Conservation (phyloP, 2,329 filamentous ascomycete genomes). For the Alternaria postmessia region DNA sequence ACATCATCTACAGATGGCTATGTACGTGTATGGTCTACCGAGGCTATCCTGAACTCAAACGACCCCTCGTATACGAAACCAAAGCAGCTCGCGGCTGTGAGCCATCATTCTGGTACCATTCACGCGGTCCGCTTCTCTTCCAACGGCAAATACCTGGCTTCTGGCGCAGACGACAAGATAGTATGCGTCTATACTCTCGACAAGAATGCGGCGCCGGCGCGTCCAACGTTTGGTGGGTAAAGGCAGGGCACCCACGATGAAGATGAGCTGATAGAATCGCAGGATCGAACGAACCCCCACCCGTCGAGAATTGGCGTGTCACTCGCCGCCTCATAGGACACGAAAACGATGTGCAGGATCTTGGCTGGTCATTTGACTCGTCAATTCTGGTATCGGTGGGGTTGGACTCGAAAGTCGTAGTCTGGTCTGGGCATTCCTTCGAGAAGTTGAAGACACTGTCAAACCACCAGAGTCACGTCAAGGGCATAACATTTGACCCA, state of each 20-base stretch:
- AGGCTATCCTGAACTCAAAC: conserved; percentile 84
- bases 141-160: conserved; percentile 93
- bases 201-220: conserved; percentile 77
- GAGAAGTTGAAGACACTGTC: conserved; percentile 95
- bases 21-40: conserved; percentile 96
- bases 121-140: conserved; percentile 97
- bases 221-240: conserved; percentile 77
- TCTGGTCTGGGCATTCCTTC: conserved; percentile 98
- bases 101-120: conserved; percentile 96
- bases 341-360: conserved; percentile 97
- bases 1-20: conserved; percentile 74
- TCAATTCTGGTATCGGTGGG: conserved; percentile 96
- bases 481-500: conserved; percentile 97
- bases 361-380: conserved; percentile 96
- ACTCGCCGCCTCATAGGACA: conserved; percentile 92
- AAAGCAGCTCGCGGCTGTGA: conserved; percentile 96
- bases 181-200: conserved; percentile 97
- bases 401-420: conserved; percentile 95
- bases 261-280: conserved; percentile 25
- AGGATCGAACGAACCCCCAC: conserved; percentile 87
- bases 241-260: neutral
- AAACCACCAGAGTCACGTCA: conserved; percentile 96
- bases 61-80: conserved; percentile 77
- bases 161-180: conserved; percentile 97
- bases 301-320: conserved; percentile 98